Percentiles rank a stretch among this genome's conserved stretches.
Conservation (phyloP, 495 filamentous ascomycete species). For the Amniculicola lignicola region DNA sequence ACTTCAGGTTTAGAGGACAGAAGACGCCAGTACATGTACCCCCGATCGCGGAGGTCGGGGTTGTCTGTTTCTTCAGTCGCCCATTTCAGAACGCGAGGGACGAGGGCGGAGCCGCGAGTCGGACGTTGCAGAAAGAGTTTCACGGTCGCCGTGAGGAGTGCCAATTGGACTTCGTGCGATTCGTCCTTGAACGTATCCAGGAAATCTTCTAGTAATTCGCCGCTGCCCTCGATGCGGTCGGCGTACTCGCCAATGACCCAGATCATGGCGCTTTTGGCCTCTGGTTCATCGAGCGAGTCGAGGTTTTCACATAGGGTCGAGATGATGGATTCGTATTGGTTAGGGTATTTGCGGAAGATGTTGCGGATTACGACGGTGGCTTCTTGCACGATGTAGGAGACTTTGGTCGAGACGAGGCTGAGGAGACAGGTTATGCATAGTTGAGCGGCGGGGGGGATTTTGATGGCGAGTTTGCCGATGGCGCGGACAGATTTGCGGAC, state of each 20-base stretch:
- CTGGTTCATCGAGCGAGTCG: constrained; percentile 96
- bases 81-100: constrained; percentile 96
- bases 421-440: constrained; percentile 90
- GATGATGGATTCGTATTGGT: constrained; percentile 98
- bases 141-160: constrained; percentile 91
- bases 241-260: constrained; percentile 99
- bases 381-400: constrained; percentile 99
- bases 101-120: constrained; percentile 88
- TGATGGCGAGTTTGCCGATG: constrained; percentile 97
- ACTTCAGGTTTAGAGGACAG: constrained; percentile 88
- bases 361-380: constrained; percentile 99
- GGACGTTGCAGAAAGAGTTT: constrained; percentile 98
- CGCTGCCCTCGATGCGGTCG: constrained; percentile 92
- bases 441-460: constrained; percentile 90
- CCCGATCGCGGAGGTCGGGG: constrained; percentile 89
- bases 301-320: constrained; percentile 91
- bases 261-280: constrained; percentile 98
- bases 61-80: constrained; percentile 99
- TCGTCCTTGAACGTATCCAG: constrained; percentile 90
- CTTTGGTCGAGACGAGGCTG: constrained; percentile 94
- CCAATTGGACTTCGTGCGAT: constrained; percentile 90
- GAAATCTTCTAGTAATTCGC: constrained; percentile 91
- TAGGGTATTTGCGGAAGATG: constrained; percentile 98
- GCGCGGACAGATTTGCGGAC: constrained; percentile 96
- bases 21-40: constrained; percentile 99